A percentile compares a stretch with the other conserved stretches of the same genome.
Conservation (phyloP, 345 rosid species). For the Trapa incisa region DNA sequence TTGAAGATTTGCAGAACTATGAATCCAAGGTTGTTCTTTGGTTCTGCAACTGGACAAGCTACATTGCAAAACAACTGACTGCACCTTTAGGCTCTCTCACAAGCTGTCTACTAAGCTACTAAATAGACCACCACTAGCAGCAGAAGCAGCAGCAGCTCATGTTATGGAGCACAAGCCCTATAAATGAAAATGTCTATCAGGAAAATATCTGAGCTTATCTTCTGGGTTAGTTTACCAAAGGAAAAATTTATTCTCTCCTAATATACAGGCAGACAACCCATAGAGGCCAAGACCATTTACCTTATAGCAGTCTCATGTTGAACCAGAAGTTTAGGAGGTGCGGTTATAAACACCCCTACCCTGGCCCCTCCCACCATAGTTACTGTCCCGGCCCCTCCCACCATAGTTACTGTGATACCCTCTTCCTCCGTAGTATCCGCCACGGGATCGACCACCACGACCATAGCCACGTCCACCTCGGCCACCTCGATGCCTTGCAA, state of each 20-base stretch:
- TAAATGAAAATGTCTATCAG: background rate
- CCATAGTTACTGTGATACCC: slow-evolving; percentile 13
- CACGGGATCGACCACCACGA: slow-evolving; percentile 33
- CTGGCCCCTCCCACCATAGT: slow-evolving; percentile 24
- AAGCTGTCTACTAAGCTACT: too few species aligned
- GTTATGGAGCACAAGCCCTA: background rate
- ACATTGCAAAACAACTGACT: too few species aligned
- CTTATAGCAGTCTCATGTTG: background rate
- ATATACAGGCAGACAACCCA: background rate
- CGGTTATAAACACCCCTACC: slow-evolving; percentile 19
- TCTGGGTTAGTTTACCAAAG: background rate
- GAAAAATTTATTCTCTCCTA: background rate
- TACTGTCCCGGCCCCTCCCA: slow-evolving; percentile 26
- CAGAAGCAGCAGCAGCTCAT: background rate
- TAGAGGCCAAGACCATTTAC: background rate
- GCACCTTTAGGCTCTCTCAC: too few species aligned
- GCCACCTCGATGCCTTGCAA: slow-evolving; percentile 45
- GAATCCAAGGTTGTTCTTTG: too few species aligned
- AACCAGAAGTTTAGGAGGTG: slow-evolving; percentile 8
- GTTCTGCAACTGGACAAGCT: too few species aligned
- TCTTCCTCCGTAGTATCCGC: slow-evolving; percentile 29
- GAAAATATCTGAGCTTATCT: background rate
- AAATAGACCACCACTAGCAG: too few species aligned
- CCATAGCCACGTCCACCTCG: slow-evolving; percentile 32
- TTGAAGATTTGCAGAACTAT: too few species aligned